Evolutionary conservation across 768 basidiomycete species (phyloP), one percentile per base, ranked within the genome.

Genomic region (Harrya chromipes): DNA sequence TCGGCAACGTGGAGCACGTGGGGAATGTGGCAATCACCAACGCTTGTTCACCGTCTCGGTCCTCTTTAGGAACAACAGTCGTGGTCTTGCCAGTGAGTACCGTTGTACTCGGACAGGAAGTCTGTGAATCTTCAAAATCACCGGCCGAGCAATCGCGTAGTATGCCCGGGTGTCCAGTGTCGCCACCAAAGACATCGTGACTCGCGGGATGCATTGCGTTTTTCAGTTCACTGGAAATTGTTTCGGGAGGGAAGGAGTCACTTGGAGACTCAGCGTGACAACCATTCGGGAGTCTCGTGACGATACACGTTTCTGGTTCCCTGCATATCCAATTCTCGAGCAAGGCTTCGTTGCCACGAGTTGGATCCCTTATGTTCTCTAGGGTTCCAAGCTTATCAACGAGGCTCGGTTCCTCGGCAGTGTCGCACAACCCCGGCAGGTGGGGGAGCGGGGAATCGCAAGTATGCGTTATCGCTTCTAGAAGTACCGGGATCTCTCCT

Each of bases 401-500:
- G 21, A 14, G 27, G 34, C 47, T 47, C 23, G 7, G 26, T 27
- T 50, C 52, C 49, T 53, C 43, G 45, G 43, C 29, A 23, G 52
- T 38, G 29, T 47, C 31, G 29, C 52, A 35, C 38, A 55, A 39
- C 21, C 45, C 46, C 12, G 24, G 44, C 12, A 24, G 20, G 29
- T 50, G 31, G 31, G 23, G 17, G 37, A 31, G 36, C 16, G 47
- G 36, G 24, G 48, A 57, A 35, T 53, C 47, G 39, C 50, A 49
- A 40, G n/a, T 36, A 37, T 34, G 47, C 37, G 40, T 36, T 16
- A 43, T 43, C 12, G 4, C 42, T 45, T 76, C 73, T 46, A 79
- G 67, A 50, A 77, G 57, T 34, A 82, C 70, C n/a, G 78, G 80
- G 47, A 83, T 81, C 43, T 77, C 72, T 27, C 73, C 76, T 29